phyloP scores from a whole-genome alignment of 176 grass and related monocot genomes.

The Zizania latifolia region DNA sequence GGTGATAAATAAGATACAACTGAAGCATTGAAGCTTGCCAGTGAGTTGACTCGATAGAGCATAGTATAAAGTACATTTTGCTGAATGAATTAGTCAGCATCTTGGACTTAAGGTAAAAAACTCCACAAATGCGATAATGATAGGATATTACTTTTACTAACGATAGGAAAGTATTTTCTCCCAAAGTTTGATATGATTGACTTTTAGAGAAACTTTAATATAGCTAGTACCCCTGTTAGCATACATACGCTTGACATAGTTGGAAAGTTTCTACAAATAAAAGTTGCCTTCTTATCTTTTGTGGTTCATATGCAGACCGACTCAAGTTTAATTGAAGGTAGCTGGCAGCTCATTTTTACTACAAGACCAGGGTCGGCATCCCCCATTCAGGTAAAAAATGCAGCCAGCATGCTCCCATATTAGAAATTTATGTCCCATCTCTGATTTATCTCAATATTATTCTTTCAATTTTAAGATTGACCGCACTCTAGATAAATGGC shows the following conservation, averaged over 20 bases:
- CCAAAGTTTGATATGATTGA: not conserved
- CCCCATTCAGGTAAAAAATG: constrained; percentile 80
- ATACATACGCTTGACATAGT: not conserved
- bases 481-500: not conserved
- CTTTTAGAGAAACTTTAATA: not conserved
- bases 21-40: not conserved
- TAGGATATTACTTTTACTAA: not conserved
- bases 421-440: constrained; percentile 22
- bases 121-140: not conserved
- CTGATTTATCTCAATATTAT: constrained; percentile 10
- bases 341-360: constrained; percentile 92
- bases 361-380: constrained; percentile 95
- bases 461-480: not conserved
- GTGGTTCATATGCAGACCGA: constrained; percentile 51
- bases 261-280: not conserved
- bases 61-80: not conserved
- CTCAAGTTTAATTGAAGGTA: constrained; percentile 82
- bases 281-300: not conserved
- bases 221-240: not conserved
- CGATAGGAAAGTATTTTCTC: not conserved
- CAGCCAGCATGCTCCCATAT: not conserved
- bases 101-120: not conserved
- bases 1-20: not conserved
- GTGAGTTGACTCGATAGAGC: not conserved
- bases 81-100: not conserved